Conservation (phyloP, 2,329 filamentous ascomycete genomes). For the Sclerotinia trifoliorum region DNA sequence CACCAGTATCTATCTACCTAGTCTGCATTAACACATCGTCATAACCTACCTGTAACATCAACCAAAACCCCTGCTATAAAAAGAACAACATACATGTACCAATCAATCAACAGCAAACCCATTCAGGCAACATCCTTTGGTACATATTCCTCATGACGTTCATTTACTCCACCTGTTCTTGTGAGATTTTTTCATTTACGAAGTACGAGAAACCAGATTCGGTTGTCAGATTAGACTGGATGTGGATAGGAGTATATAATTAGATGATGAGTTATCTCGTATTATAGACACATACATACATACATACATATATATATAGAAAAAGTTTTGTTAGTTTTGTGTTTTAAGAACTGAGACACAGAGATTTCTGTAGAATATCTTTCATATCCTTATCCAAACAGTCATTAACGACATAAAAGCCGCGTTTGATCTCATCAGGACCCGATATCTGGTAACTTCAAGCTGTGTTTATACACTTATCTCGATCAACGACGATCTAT, state of each 20-base stretch:
- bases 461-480: background rate
- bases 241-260: background rate
- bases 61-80: background rate
- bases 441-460: background rate
- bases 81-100: background rate
- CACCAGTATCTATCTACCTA: background rate
- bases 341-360: background rate
- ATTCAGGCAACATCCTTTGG: conserved; percentile 9
- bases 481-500: background rate
- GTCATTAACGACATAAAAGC: background rate
- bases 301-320: background rate
- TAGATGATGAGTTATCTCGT: conserved; percentile 2
- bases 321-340: background rate
- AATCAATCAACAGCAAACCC: background rate
- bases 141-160: background rate
- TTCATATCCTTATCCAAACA: background rate
- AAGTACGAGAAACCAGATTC: conserved; percentile 1
- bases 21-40: conserved; percentile 9
- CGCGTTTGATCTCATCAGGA: background rate
- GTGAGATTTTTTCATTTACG: background rate
- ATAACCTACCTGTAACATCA: background rate
- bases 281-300: background rate
- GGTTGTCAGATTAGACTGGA: background rate
- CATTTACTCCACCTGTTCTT: background rate
- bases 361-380: background rate